These are phyloP conservation scores for Mycena albidolilacea DNA, from an alignment of 768 basidiomycete genomes.

Conservation along the genomic window DNA sequence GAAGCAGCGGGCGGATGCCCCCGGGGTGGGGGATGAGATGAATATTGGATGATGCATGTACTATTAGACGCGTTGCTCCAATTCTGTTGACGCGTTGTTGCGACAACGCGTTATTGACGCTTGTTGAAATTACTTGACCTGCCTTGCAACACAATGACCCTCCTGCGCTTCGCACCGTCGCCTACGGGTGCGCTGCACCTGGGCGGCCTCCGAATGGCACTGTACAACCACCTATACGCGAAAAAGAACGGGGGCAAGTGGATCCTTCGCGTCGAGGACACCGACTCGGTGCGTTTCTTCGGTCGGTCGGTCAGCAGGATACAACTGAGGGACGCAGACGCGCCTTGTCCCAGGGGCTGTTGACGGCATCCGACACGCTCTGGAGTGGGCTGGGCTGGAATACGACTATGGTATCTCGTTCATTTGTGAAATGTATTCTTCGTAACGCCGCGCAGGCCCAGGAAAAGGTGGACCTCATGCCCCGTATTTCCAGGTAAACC, in stretches of 20 bases:
- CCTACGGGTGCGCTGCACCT: conserved; percentile 96
- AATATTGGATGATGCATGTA: conserved; percentile 44
- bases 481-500: conserved; percentile 88
- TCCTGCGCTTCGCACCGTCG: conserved; percentile 96
- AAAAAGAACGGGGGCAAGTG: conserved; percentile 88
- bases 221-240: conserved; percentile 93
- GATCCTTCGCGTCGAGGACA: conserved; percentile 96
- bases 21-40: conserved; percentile 46
- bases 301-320: not conserved
- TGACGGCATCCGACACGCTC: conserved; percentile 79
- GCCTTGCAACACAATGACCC: conserved; percentile 56
- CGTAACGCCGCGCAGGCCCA: conserved; percentile 69
- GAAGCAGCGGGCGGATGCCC: conserved; percentile 44
- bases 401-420: conserved; percentile 85
- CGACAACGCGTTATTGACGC: conserved; percentile 10
- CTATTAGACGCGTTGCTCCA: not conserved
- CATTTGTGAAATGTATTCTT: not conserved
- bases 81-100: not conserved
- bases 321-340: conserved; percentile 61
- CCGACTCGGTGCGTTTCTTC: conserved; percentile 76
- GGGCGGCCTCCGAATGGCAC: conserved; percentile 93
- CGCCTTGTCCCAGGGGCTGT: conserved; percentile 88
- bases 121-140: not conserved
- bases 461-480: conserved; percentile 80
- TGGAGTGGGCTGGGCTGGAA: conserved; percentile 93